A percentile compares a stretch with the other conserved stretches of the same genome.
phyloP scores from a whole-genome alignment of 805 yeast species.

The Metschnikowia gelsemii region DNA sequence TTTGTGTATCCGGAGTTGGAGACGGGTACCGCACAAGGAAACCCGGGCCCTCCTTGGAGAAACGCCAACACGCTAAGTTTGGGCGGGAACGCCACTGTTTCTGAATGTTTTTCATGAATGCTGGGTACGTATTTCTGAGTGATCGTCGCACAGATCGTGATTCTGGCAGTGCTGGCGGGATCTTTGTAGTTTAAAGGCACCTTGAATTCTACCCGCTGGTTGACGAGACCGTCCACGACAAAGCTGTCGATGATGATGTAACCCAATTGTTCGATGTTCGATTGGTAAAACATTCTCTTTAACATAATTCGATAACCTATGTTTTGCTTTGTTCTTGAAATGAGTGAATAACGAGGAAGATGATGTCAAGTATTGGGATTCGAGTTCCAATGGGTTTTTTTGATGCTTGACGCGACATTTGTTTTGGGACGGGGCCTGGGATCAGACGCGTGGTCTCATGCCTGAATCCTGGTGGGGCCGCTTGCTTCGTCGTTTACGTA shows the following conservation, averaged over 20 bases:
- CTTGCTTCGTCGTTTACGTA: too few species aligned
- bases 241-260: conserved; percentile 18
- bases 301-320: too few species aligned
- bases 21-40: conserved; percentile 41
- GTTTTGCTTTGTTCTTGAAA: too few species aligned
- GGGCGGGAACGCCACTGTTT: conserved; percentile 25
- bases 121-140: conserved; percentile 31
- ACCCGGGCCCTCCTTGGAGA: conserved; percentile 59
- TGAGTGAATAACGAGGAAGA: too few species aligned
- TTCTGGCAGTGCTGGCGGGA: conserved; percentile 8
- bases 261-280: not conserved
- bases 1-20: conserved; percentile 38
- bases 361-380: too few species aligned
- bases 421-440: too few species aligned
- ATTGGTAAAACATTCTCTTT: not conserved
- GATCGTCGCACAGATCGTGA: conserved; percentile 31
- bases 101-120: conserved; percentile 17
- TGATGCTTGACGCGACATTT: too few species aligned
- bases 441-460: too few species aligned
- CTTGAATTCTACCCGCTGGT: conserved; percentile 17
- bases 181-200: conserved; percentile 27
- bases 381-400: too few species aligned
- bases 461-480: too few species aligned
- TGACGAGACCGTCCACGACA: conserved; percentile 20
- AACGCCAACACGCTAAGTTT: conserved; percentile 40